Evolutionary conservation across 1,139 yeast species (phyloP).

Genomic region (Suhomyces coccinellae): DNA sequence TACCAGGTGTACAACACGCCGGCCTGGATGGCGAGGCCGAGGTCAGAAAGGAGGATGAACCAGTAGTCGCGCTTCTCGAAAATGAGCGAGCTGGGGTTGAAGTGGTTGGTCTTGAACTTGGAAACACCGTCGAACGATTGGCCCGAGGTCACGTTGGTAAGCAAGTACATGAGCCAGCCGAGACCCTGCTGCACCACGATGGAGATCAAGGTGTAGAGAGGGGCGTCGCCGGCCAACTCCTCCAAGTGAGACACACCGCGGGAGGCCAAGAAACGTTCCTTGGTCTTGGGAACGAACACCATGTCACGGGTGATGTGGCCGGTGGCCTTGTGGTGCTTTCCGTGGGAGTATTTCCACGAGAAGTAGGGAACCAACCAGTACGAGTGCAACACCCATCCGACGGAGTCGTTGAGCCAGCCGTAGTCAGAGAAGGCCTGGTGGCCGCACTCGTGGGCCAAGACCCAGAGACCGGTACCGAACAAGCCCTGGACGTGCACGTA

Average conservation of each 20-base stretch:
- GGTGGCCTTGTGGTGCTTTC: conserved; percentile 86
- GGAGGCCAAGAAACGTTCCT: conserved; percentile 50
- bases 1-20: conserved; percentile 64
- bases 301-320: conserved; percentile 80
- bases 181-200: conserved; percentile 71
- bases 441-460: conserved; percentile 89
- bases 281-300: conserved; percentile 76
- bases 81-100: conserved; percentile 69
- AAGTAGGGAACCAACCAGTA: conserved; percentile 79
- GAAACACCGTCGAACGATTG: conserved; percentile 60
- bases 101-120: conserved; percentile 54
- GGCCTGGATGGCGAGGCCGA: conserved; percentile 61
- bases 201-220: conserved; percentile 56
- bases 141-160: conserved; percentile 70
- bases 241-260: conserved; percentile 45
- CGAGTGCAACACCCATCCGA: conserved; percentile 84
- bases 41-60: conserved; percentile 68
- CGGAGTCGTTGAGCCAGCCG: conserved; percentile 64
- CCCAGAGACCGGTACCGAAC: conserved; percentile 81
- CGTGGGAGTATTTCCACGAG: conserved; percentile 82
- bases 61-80: conserved; percentile 70
- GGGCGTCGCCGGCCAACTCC: conserved; percentile 73
- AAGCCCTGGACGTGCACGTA: conserved; percentile 56
- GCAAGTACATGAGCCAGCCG: conserved; percentile 70
- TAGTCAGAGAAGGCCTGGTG: conserved; percentile 82